Evolutionary conservation across 208 protist genomes (phyloP), one percentile per base, ranked within the genome.

Genomic region (Crithidia thermophila): DNA sequence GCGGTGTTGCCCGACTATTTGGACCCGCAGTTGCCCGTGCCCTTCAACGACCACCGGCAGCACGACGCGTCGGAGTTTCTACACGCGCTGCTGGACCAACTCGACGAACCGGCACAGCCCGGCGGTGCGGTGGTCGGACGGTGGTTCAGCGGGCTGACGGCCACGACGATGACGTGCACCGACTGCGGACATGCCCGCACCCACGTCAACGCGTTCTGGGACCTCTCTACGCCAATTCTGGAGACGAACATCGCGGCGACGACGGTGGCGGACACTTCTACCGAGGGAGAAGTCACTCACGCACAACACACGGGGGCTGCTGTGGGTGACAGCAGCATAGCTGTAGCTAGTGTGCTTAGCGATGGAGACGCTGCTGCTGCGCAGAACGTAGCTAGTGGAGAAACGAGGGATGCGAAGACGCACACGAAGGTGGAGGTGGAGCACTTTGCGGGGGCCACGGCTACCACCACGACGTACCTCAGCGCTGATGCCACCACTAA

Each of bases 1-100:
- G 30, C 66, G 1, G 63, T 88, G 16, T 37, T 77, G 50, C 78
- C 81, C 1, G 47, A 72, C 33, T 79, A 77, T 51, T 70, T 87
- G 16, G 27, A 42, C 28, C 1, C 61, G 21, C 53, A 69, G 16
- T 67, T 88, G 49, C 83, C 87, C 1, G 36, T 39, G 7, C 75
- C 75, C 2, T 90, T 93, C 62, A 64, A 79, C 55, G 80, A 90
- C 30, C 72, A 77, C 37, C 77, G 62, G 6, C 87, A 90, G 46
- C 87, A 93, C 60, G 87, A 93, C 64, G 81, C 87, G 13, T 90
- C 84, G n/a, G 87, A 89, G 75, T 88, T 83, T 50, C 69, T 64
- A 50, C 88, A 90, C 53, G 71, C 82, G 25, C 42, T 93, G 49
- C 58, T 93, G 27, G 82, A 87, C 42, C 63, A 77, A 23, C 62